Evolutionary conservation across 805 yeast genomes (phyloP), one percentile per base, ranked within the genome.

Genomic region (Aciculoconidium aculeatum): DNA sequence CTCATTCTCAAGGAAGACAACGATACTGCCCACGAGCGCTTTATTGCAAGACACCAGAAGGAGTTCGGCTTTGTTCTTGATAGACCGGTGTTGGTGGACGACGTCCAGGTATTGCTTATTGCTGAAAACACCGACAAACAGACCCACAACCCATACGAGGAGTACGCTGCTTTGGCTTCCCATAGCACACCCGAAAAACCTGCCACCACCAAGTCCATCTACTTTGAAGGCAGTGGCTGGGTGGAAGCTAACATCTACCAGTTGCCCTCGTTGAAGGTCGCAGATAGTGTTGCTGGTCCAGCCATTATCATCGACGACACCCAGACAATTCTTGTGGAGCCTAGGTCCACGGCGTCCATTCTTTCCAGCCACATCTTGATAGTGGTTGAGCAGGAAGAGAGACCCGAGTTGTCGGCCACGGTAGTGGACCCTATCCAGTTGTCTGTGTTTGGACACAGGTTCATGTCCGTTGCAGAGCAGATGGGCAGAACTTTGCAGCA

Each of bases 401-500:
- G 39, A 20, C 46, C 49, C 1, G 47, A 47, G 17, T 35, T 54
- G 6, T 51, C 61, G 2, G 35, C 37, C 10, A 35, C 45, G 1
- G 40, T 42, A 4, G 62, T 60, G 14, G 55, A 59, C 34, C 65
- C 67, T 4, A 50, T 59, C 23, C 65, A 59, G 33, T 45, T 61
- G 25, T 58, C 65, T 1, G 65, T 61, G 0, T 61, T 61, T 41
- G 65, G 67, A 7, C 65, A 61, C 36, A 40, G 67, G 21, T 59
- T 58, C 35, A 61, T 61, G 65, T 86, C 85, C 39, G 83, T 85
- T 51, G 95, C 95, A 16, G 56, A 51, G 36, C 70, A 64, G 41
- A 64, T 64, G 70, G 70, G 70, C 4, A 40, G 62, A 29, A 55
- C 68, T 5, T 45, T 64, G 30, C 69, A 64, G 37, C 66, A 64